A percentile compares a stretch with the other conserved stretches of the same genome.
phyloP scores from a whole-genome alignment of 768 basidiomycete genomes.

The Grammothele lineata region DNA sequence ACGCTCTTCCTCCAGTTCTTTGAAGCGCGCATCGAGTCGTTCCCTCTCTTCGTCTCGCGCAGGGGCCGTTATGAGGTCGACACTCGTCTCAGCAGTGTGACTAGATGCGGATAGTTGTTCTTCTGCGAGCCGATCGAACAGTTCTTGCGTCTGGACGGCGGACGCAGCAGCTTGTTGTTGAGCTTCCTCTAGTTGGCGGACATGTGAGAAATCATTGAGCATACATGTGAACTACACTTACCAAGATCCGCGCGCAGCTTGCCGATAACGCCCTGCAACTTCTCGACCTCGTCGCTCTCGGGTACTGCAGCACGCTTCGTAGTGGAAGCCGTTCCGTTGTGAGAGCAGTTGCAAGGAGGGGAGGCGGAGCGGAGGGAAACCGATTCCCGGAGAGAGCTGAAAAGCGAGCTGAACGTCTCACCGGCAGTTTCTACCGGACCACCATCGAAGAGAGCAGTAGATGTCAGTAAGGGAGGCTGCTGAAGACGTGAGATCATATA shows the following conservation, averaged over 20 bases:
- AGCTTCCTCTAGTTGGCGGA: constrained; percentile 35
- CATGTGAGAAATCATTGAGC: neutral
- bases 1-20: constrained; percentile 63
- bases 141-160: constrained; percentile 35
- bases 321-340: constrained; percentile 8
- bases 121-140: constrained; percentile 52
- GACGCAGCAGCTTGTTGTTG: constrained; percentile 37
- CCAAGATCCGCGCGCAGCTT: constrained; percentile 57
- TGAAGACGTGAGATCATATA: constrained; percentile 37
- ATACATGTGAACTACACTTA: constrained; percentile 27
- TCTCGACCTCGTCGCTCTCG: constrained; percentile 36
- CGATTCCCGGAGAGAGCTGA: constrained; percentile 23
- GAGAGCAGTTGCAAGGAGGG: constrained; percentile 4
- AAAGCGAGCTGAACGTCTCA: constrained; percentile 22
- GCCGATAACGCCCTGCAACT: constrained; percentile 46
- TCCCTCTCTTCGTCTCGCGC: constrained; percentile 51
- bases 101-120: constrained; percentile 34
- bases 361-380: constrained; percentile 9
- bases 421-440: constrained; percentile 22
- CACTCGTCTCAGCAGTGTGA: constrained; percentile 39
- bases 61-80: constrained; percentile 52
- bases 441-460: constrained; percentile 28
- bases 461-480: too few species aligned
- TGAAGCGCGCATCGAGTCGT: constrained; percentile 46
- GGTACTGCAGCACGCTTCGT: neutral